Conservation (phyloP, 495 filamentous ascomycete genomes). For the Xylaria cubensis region DNA sequence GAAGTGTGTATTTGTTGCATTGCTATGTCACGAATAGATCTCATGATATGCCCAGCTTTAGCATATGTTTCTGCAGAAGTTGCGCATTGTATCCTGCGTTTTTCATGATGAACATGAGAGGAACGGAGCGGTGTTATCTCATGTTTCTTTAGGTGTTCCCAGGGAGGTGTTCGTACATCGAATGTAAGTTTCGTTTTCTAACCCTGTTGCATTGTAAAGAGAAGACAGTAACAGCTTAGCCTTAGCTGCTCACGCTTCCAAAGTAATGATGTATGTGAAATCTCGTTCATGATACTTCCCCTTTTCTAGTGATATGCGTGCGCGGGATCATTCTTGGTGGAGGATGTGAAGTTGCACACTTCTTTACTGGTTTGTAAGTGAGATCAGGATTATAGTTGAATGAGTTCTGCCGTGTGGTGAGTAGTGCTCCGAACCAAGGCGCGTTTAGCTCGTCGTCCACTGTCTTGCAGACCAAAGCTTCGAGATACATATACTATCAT, state of each 20-base stretch:
- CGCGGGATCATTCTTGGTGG: background rate
- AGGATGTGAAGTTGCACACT: background rate
- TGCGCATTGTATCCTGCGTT: background rate
- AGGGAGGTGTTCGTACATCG: background rate
- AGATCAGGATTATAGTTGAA: background rate
- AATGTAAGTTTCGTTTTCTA: background rate
- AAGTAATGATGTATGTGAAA: background rate
- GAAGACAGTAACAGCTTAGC: background rate
- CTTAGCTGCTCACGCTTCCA: background rate
- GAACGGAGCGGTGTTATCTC: background rate
- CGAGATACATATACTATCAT: background rate
- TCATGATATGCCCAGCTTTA: background rate
- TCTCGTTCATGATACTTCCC: background rate
- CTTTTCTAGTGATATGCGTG: background rate
- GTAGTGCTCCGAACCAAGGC: constrained; percentile 20
- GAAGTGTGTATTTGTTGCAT: background rate
- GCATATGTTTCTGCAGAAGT: background rate
- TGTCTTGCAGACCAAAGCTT: constrained; percentile 14
- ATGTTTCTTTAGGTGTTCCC: background rate
- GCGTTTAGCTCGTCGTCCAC: constrained; percentile 26
- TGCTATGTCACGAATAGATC: constrained; percentile 12
- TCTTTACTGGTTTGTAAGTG: background rate
- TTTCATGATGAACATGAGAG: background rate
- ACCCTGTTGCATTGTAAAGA: background rate
- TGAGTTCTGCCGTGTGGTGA: background rate